Evolutionary conservation across 169 alveolate species (phyloP).

Genomic region (Cryptosporidium ubiquitum): DNA sequence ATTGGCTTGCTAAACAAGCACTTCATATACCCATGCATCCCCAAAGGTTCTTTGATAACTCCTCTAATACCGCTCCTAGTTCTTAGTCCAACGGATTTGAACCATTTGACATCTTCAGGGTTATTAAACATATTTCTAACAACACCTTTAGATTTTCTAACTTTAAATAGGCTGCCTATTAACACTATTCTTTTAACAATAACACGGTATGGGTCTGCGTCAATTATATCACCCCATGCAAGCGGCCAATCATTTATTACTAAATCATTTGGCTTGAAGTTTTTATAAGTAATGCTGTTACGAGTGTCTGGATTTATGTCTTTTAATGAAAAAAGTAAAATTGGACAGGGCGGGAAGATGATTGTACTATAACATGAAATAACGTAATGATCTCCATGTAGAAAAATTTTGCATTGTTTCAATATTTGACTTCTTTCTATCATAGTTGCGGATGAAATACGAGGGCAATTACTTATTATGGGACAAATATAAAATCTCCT

Average conservation of each 20-base stretch:
- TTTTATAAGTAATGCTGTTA: background rate
- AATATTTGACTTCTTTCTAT: conserved; percentile 78
- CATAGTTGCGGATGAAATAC: conserved; percentile 76
- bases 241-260: conserved; percentile 75
- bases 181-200: conserved; percentile 87
- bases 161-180: conserved; percentile 88
- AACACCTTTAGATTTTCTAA: conserved; percentile 87
- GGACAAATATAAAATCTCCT: conserved; percentile 85
- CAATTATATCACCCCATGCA: conserved; percentile 82
- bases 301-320: background rate
- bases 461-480: conserved; percentile 68
- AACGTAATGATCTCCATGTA: conserved; percentile 79
- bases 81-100: conserved; percentile 88
- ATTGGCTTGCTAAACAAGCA: conserved; percentile 87
- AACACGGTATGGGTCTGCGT: conserved; percentile 83
- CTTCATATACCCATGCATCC: conserved; percentile 93
- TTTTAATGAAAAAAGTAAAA: conserved; percentile 77
- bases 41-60: conserved; percentile 86
- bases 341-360: conserved; percentile 82
- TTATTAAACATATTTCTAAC: conserved; percentile 89
- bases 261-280: background rate
- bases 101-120: conserved; percentile 87
- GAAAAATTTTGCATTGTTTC: conserved; percentile 78
- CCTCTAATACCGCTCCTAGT: conserved; percentile 90
- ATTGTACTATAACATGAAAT: conserved; percentile 79